Evolutionary conservation across 345 rosid species (phyloP), one percentile per base, ranked within the genome.

Genomic region (Brassica rapa): DNA sequence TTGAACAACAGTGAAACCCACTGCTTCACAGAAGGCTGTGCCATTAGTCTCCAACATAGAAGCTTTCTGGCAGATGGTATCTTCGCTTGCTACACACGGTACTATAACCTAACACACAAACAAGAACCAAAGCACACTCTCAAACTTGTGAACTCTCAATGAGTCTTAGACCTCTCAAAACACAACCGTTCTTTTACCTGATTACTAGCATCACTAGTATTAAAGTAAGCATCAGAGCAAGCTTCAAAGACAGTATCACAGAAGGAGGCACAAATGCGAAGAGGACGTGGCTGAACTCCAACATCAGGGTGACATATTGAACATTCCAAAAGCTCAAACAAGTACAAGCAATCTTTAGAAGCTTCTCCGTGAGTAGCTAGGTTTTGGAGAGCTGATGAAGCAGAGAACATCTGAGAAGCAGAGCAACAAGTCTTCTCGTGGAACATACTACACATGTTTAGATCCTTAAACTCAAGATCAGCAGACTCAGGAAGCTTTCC

Each of bases 171-270:
- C 33, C 14, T 66, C 70, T 77, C 81, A 70, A 76, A 88, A 90
- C 64, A 5, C 12, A 5, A 39, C 10, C 67, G 32, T 37, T 25
- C 24, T 37, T 71, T 35, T 77, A 89, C 98, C 88, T 82, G 89
- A 53, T 84, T 83, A 75, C 78, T 84, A 1, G 82, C 75, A 75
- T 94, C 7, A 89, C 87, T 37, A 37, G 43, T 84, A 25, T 89
- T 86, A 85, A 92, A 94, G 87, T 89, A 94, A 62, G 97, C 94
- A 83, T 70, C 67, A 14, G 86, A 80, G 82, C 96, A 94, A 67
- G 93, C 93, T 80, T 88, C 72, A 62, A 86, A 88, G 70, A 88
- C 91, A 81, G 82, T 77, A 55, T 87, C 90, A 84, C 94, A 94
- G 55, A 91, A 84, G 3, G 94, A 88, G 66, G 86, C 71, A 70